Evolutionary conservation across 345 rosid species (phyloP).

Genomic region (Pugionium dolabratum): DNA sequence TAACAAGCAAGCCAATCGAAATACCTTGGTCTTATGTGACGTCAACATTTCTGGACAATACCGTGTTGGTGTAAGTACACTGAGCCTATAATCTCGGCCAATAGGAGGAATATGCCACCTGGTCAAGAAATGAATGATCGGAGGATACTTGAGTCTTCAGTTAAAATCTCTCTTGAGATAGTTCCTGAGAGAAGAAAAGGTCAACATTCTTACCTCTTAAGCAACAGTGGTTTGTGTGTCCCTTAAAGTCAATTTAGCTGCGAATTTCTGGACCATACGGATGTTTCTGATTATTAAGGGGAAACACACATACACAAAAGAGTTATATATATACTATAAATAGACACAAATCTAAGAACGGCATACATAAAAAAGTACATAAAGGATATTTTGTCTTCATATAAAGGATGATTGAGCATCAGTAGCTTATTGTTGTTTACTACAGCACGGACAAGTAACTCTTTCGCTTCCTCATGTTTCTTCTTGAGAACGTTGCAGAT

Average conservation of each 20-base stretch:
- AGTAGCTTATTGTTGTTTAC: conserved; percentile 75
- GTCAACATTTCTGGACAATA: conserved; percentile 5
- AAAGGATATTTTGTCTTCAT: conserved; percentile 88
- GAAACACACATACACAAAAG: conserved; percentile 8
- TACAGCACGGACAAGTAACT: conserved; percentile 72
- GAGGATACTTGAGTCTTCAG: not conserved
- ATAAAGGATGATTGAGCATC: conserved; percentile 80
- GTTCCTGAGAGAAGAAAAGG: conserved; percentile 14
- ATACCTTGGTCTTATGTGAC: conserved; percentile 19
- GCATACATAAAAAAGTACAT: too few species aligned
- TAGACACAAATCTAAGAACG: not conserved
- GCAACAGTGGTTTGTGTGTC: conserved; percentile 22
- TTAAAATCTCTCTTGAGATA: conserved; percentile 5
- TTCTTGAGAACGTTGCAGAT: conserved; percentile 76
- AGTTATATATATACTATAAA: not conserved
- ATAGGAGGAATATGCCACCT: not conserved
- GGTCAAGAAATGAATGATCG: conserved; percentile 9
- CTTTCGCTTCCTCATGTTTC: conserved; percentile 87
- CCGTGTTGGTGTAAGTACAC: not conserved
- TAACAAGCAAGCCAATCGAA: not conserved
- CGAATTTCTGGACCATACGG: conserved; percentile 59
- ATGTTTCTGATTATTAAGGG: conserved; percentile 70
- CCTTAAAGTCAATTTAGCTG: conserved; percentile 46
- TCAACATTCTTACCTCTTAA: conserved; percentile 28
- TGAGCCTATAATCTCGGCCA: not conserved